These are phyloP conservation scores for Boletus semigastroideus DNA, from an alignment of 1,284 basidiomycete species.

Conservation along the genomic window DNA sequence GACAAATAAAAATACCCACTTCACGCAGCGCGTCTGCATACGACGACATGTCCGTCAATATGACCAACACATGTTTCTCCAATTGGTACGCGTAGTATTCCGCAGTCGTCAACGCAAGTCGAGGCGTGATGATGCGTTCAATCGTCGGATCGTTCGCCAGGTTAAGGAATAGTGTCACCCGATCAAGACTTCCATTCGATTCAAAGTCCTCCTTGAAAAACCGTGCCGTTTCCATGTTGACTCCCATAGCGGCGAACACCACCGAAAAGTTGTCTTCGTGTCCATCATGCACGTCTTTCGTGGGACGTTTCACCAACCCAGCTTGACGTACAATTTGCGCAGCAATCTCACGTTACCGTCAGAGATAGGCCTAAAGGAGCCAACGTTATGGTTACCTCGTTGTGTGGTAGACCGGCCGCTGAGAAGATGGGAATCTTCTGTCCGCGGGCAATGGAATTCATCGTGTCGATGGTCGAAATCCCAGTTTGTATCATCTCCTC, in stretches of 20 bases:
- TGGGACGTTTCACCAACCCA: slow-evolving; percentile 92
- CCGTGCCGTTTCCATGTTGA: slow-evolving; percentile 99
- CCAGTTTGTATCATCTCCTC: slow-evolving; percentile 99
- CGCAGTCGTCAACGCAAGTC: slow-evolving; percentile 96
- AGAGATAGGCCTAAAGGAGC: slow-evolving; percentile 20
- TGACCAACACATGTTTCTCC: slow-evolving; percentile 99
- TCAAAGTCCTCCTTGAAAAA: slow-evolving; percentile 99
- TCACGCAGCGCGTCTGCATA: slow-evolving; percentile 98
- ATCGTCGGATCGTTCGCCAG: slow-evolving; percentile 99
- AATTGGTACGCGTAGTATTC: slow-evolving; percentile 99
- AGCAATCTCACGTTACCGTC: slow-evolving; percentile 71
- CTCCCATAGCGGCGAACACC: slow-evolving; percentile 99
- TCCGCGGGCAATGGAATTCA: slow-evolving; percentile 99
- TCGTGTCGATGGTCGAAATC: slow-evolving; percentile 97
- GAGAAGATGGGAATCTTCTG: slow-evolving; percentile 99
- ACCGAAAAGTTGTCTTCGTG: slow-evolving; percentile 99
- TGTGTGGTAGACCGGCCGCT: slow-evolving; percentile 97
- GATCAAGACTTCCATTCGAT: slow-evolving; percentile 96
- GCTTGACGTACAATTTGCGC: slow-evolving; percentile 99
- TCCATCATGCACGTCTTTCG: slow-evolving; percentile 96
- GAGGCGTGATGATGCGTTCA: slow-evolving; percentile 99
- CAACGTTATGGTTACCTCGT: slow-evolving; percentile 67
- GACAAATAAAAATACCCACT: slow-evolving; percentile 41
- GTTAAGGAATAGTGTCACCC: slow-evolving; percentile 98
- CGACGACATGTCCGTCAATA: slow-evolving; percentile 98